Evolutionary conservation across 2,329 filamentous ascomycete species (phyloP), one percentile per base, ranked within the genome.

Genomic region (Alternaria ethzedia): DNA sequence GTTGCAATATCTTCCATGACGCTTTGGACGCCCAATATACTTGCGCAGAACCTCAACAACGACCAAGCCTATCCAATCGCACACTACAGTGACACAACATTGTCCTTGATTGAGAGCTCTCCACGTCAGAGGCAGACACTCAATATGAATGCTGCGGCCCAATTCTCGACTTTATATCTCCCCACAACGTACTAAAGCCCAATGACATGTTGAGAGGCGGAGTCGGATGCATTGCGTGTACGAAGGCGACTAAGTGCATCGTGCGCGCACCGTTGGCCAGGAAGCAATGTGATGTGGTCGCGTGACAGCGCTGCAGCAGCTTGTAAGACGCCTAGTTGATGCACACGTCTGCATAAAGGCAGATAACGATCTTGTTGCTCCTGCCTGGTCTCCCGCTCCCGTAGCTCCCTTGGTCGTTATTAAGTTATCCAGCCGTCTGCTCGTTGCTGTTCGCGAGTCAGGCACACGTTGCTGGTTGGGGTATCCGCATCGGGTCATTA

Each of bases 201-300:
- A n/a, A 51, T 23, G 25, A 82, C 81, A 23, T 66, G 65, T 23
- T 69, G 70, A 44, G 82, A 72, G 51, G 78, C 73, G 36, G 76
- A 72, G 43, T 81, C 69, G 83, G 78, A 46, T 71, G 59, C 15
- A 64, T 75, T 77, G 65, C 68, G 68, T 10, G 77, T 69, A 58
- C 80, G 76, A 67, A 80, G 75, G 59, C 79, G 20, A 52, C 30
- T 15, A 52, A 52, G 28, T 52, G 79, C 69, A 80, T 77, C 67
- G 75, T 79, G 75, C 73, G 65, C 67, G 49, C 20, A 52, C 30
- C 49, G 49, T 52, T 76, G 72, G 74, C 59, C 61, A 62, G 56
- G 41, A 51, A 57, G 41, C 57, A 57, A 30, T 25, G 51, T 57
- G 51, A 56, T 63, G 25, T 70, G 72, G 73, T 78, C 75, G 75